phyloP scores from a whole-genome alignment of 1,139 yeast genomes.

The Sugiyamaella novakii region DNA sequence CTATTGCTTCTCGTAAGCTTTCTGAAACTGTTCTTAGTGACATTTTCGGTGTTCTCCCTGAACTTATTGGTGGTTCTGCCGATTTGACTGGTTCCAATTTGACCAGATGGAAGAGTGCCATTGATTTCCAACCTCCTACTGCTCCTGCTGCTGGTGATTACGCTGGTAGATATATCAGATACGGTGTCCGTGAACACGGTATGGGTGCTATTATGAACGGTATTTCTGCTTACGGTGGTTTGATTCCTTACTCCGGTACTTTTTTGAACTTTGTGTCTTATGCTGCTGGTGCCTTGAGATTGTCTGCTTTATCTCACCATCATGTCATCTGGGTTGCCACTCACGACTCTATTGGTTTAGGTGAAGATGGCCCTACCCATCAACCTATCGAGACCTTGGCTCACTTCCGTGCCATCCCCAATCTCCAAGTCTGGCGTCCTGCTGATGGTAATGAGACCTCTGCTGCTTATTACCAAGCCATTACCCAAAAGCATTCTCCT shows the following conservation, averaged over 20 bases:
- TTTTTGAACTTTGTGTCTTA: conserved; percentile 97
- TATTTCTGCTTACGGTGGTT: conserved; percentile 93
- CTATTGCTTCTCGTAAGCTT: conserved; percentile 94
- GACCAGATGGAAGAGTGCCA: conserved; percentile 83
- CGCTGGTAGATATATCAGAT: conserved; percentile 93
- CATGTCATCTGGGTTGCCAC: conserved; percentile 98
- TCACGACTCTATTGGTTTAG: conserved; percentile 98
- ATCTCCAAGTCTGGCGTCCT: conserved; percentile 97
- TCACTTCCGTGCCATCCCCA: conserved; percentile 96
- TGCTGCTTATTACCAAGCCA: conserved; percentile 88
- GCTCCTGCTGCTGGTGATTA: conserved; percentile 76
- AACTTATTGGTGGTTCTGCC: conserved; percentile 96
- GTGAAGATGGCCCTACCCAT: conserved; percentile 99
- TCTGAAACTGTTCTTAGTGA: conserved; percentile 78
- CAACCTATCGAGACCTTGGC: conserved; percentile 99
- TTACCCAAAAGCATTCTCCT: conserved; percentile 76
- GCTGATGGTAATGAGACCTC: conserved; percentile 99
- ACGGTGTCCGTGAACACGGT: conserved; percentile 99
- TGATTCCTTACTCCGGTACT: conserved; percentile 95
- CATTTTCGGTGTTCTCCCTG: conserved; percentile 73
- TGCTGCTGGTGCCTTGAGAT: conserved; percentile 96
- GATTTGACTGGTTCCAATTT: conserved; percentile 97
- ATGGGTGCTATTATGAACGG: conserved; percentile 99
- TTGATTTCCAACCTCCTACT: conserved; percentile 91
- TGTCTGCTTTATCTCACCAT: conserved; percentile 90